Base-by-base conservation (phyloP, 257 asterid genomes). In the Ocimum tenuiflorum region DNA sequence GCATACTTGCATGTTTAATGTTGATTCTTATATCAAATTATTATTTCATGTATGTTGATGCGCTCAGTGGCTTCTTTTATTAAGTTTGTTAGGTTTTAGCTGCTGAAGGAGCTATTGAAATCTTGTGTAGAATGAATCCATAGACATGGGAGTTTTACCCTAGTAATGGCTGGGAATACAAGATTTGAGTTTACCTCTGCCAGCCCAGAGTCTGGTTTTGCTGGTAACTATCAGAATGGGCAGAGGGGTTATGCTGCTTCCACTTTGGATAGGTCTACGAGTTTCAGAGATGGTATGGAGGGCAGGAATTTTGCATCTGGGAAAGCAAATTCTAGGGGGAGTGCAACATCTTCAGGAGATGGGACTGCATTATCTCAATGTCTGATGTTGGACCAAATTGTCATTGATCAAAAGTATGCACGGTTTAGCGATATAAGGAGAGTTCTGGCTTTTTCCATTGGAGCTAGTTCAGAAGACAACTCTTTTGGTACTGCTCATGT, bases 91-190 rank as follows among this genome's bases (percentile, higher is more conserved):
- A 67, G 78, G 68, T 69, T 67, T 49, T 79, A 43, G 67, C 48
- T 65, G 63, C 42, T 55, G 51, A 74, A 77, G 68, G 42, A 74
- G 80, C 63, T 56, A 20, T 27, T 35, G 20, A 35, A 42, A 31
- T 43, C 49, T 54, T 39, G 42, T 9, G 65, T 59, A 72, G 63
- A 66, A 81, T 24, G 60, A 57, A 60, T 69, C 36, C 33, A 24
- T 46, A 50, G 77, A 57, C 64, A 82, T 87, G 88, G 68, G 41
- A 67, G 62, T 60, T 77, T 64, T 51, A 58, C 68, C 51, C 67
- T 73, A 72, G 68, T 55, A 65, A 94, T 94, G 99, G 95, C 95
- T 66, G 99, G 99, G 72, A 88, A 83, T 69, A 67, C 82, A 43
- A 84, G 94, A 78, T 85, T 76, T 57, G 97, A 90, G 67, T 73